A percentile compares a stretch with the other conserved stretches of the same genome.
These are phyloP conservation scores for Centrapalus pauciflorus DNA, from an alignment of 129 eudicot species.

Conservation along the genomic window DNA sequence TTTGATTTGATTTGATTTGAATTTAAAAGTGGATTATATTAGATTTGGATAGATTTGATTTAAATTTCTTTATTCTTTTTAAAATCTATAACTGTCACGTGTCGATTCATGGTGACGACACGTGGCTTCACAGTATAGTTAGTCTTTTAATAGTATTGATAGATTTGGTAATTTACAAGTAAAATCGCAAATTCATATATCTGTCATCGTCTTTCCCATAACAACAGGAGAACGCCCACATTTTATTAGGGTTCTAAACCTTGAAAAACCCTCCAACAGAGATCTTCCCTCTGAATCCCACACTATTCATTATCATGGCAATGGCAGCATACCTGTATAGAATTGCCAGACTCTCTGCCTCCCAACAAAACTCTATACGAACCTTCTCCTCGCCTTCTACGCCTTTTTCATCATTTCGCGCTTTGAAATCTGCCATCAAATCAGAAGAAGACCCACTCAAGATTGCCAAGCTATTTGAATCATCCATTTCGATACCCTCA, in stretches of 20 bases:
- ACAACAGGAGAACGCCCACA: no score
- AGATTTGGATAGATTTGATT: no score
- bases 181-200: no score
- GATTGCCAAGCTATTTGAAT: slow-evolving; percentile 34
- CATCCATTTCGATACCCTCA: slow-evolving; percentile 30
- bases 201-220: no score
- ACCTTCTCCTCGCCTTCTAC: slow-evolving; percentile 19
- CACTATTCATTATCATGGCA: background rate
- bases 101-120: no score
- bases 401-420: slow-evolving; percentile 32
- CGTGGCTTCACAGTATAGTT: no score
- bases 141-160: no score
- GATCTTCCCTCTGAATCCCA: slow-evolving; percentile 2
- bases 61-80: no score
- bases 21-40: no score
- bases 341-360: slow-evolving; percentile 8
- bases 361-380: slow-evolving; percentile 17
- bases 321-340: slow-evolving; percentile 28
- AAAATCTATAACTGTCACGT: no score
- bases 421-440: slow-evolving; percentile 32
- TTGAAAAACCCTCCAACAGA: slow-evolving; percentile 8
- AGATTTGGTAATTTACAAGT: no score
- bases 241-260: slow-evolving; percentile 27
- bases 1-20: no score
- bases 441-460: slow-evolving; percentile 37